Base-by-base conservation (phyloP, 805 yeast genomes). In the Hanseniaspora meyeri region DNA sequence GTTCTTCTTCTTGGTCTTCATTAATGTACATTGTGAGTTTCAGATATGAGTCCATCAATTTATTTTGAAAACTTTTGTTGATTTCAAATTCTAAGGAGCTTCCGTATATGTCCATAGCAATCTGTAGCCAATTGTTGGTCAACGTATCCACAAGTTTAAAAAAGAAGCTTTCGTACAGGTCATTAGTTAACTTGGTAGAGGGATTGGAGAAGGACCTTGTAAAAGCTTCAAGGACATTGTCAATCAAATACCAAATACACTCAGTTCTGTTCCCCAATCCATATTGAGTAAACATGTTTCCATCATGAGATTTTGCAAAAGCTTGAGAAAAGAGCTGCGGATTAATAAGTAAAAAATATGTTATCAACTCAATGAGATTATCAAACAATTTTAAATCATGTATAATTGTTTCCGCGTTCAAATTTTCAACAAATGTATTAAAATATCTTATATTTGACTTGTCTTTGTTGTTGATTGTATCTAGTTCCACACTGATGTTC, bases 21-120 rank as follows among this genome's bases (percentile, higher is more conserved):
- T 36, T 31, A 9, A 49, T 42, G 16, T 50, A 42, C 27, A n/a
- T 32, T 1, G 46, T 43, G 14, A 51, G 42, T 11, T 51, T 36
- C 2, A 36, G 32, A 14, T 51, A 51, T 20, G 48, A 32, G n/a
- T 24, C 17, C 17, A 51, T 51, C 3, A 51, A 19, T 9, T n/a
- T 16, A n/a, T 34, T 19, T 14, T 52, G 49, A 38, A 52, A 43
- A 2, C 12, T 10, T 19, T 43, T 17, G 20, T 42, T 37, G 19
- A 55, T 19, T 20, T 17, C 14, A 19, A 27, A 24, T 31, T 55
- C 58, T 20, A 55, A 24, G 12, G 43, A 49, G 16, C 40, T 16
- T 14, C 58, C 58, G n/a, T 47, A 55, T 43, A 49, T 43, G 20
- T 55, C 58, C 40, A 43, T 19, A 19, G 50, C 55, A 17, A 55